Percentiles rank a stretch among this genome's conserved stretches.
These are phyloP conservation scores for Malassezia sympodialis DNA, from an alignment of 1,284 basidiomycete species.

Conservation along the genomic window DNA sequence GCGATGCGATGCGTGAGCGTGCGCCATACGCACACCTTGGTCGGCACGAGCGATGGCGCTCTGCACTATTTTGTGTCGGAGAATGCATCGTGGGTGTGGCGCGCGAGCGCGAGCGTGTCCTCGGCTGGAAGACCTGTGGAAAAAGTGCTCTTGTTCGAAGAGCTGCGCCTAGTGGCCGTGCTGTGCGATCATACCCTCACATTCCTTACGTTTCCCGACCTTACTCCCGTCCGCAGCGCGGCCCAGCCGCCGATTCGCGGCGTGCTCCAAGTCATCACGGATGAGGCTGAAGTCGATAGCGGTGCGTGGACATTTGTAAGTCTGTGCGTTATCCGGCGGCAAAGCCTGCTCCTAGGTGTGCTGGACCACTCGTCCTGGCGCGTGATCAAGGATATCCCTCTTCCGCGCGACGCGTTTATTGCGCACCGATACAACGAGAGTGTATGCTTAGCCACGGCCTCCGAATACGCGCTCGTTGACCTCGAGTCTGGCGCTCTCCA, in stretches of 20 bases:
- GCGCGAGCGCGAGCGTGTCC: conserved; percentile 6
- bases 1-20: background rate
- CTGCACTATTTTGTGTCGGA: conserved; percentile 4
- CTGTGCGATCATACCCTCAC: conserved; percentile 20
- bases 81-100: conserved; percentile 9
- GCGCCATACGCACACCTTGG: background rate
- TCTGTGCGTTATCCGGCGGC: conserved; percentile 36
- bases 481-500: conserved; percentile 25
- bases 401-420: conserved; percentile 37
- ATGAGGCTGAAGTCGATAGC: conserved; percentile 17
- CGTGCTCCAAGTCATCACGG: conserved; percentile 18
- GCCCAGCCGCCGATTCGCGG: conserved; percentile 17
- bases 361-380: conserved; percentile 24
- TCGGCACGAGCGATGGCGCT: conserved; percentile 6
- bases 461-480: conserved; percentile 38
- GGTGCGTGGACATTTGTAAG: conserved; percentile 19
- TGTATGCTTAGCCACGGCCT: conserved; percentile 39
- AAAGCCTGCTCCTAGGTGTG: conserved; percentile 32
- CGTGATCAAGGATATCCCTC: conserved; percentile 31
- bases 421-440: conserved; percentile 31
- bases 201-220: conserved; percentile 18
- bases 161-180: conserved; percentile 12
- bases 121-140: conserved; percentile 17
- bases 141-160: conserved; percentile 10
- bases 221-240: conserved; percentile 8